Conservation (phyloP, 2,329 filamentous ascomycete species). For the Zymoseptoria crescenta region DNA sequence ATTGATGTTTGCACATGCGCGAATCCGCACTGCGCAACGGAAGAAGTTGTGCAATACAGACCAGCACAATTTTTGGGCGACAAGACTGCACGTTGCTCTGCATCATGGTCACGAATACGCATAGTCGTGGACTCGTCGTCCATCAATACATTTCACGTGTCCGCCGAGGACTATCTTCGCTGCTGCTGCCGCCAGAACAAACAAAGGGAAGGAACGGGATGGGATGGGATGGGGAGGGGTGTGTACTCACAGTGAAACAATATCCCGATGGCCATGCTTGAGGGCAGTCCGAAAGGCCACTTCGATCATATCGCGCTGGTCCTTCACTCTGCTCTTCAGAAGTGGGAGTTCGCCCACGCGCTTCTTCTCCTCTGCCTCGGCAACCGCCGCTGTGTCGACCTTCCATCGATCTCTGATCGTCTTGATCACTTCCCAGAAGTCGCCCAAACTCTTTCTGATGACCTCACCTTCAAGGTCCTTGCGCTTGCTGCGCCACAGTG, state of each 20-base stretch:
- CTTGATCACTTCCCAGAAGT: slow-evolving; percentile 53
- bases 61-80: neutral
- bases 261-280: slow-evolving; percentile 40
- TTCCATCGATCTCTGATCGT: slow-evolving; percentile 56
- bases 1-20: too few species aligned
- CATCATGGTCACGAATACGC: neutral
- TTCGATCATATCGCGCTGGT: slow-evolving; percentile 51
- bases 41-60: neutral
- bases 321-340: slow-evolving; percentile 49
- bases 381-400: slow-evolving; percentile 47
- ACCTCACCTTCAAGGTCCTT: slow-evolving; percentile 42
- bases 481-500: slow-evolving; percentile 52
- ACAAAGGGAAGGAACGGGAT: neutral
- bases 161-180: neutral
- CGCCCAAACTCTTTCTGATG: slow-evolving; percentile 47
- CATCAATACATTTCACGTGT: neutral
- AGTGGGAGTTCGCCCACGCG: slow-evolving; percentile 46
- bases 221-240: slow-evolving; percentile 4
- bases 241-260: slow-evolving; percentile 36
- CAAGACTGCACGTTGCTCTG: neutral
- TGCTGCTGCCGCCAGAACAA: slow-evolving; percentile 1
- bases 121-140: neutral
- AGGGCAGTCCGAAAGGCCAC: slow-evolving; percentile 40
- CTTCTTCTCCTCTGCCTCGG: slow-evolving; percentile 51
- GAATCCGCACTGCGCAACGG: neutral